A percentile compares a stretch with the other conserved stretches of the same genome.
Evolutionary conservation across 768 basidiomycete genomes (phyloP).

Genomic region (Suillus plorans): DNA sequence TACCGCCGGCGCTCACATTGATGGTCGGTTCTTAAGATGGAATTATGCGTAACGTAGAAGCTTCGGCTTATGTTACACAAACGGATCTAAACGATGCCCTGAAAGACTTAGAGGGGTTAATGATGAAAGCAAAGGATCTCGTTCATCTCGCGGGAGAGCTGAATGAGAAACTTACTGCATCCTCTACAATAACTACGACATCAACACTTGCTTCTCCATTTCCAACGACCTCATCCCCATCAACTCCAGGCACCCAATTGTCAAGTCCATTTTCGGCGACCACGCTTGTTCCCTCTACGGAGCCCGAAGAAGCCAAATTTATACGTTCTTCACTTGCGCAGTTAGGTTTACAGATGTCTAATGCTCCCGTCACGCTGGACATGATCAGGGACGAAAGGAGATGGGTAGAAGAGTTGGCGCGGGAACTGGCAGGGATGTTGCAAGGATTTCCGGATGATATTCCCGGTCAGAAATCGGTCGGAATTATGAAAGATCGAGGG

Average conservation of each 20-base stretch:
- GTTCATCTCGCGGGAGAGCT: slow-evolving; percentile 86
- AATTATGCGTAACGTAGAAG: slow-evolving; percentile 75
- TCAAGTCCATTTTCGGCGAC: slow-evolving; percentile 23
- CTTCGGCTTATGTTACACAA: slow-evolving; percentile 59
- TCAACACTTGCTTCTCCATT: slow-evolving; percentile 8
- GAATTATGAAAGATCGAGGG: slow-evolving; percentile 78
- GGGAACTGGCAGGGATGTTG: slow-evolving; percentile 77
- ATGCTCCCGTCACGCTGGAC: slow-evolving; percentile 83
- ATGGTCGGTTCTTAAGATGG: slow-evolving; percentile 49
- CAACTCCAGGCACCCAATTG: slow-evolving; percentile 18
- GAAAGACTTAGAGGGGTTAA: slow-evolving; percentile 85
- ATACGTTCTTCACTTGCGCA: slow-evolving; percentile 89
- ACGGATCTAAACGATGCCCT: slow-evolving; percentile 74
- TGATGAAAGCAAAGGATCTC: slow-evolving; percentile 92
- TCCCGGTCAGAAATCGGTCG: slow-evolving; percentile 29
- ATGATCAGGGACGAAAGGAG: slow-evolving; percentile 80
- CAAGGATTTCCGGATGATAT: slow-evolving; percentile 38
- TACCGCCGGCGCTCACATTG: background rate
- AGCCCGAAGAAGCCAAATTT: slow-evolving; percentile 83
- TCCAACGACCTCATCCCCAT: slow-evolving; percentile 11
- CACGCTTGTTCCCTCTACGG: slow-evolving; percentile 41
- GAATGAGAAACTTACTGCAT: slow-evolving; percentile 72
- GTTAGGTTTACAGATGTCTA: slow-evolving; percentile 76
- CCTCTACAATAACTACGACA: slow-evolving; percentile 21
- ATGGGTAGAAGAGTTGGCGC: slow-evolving; percentile 80